These are phyloP conservation scores for Periconia sp. DNA, from an alignment of 2,329 filamentous ascomycete genomes.

Conservation along the genomic window DNA sequence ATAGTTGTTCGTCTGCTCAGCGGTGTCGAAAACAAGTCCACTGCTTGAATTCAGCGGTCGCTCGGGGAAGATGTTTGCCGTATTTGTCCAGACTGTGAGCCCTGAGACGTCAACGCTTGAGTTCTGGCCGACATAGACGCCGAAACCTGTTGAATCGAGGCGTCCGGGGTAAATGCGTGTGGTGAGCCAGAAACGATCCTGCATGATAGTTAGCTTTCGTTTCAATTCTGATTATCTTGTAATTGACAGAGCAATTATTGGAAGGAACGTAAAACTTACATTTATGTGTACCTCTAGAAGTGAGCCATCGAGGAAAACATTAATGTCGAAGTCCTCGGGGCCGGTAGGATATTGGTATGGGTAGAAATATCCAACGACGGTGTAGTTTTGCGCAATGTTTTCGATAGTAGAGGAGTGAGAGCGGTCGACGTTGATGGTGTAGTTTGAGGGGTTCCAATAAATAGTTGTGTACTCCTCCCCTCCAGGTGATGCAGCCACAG, in stretches of 20 bases:
- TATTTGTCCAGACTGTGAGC: slow-evolving; percentile 44
- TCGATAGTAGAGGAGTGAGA: slow-evolving; percentile 45
- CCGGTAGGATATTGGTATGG: slow-evolving; percentile 46
- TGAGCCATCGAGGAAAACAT: slow-evolving; percentile 52
- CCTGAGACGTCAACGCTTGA: slow-evolving; percentile 36
- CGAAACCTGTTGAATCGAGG: slow-evolving; percentile 47
- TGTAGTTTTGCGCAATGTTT: slow-evolving; percentile 45
- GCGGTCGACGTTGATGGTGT: slow-evolving; percentile 51
- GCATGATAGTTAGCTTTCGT: slow-evolving; percentile 6
- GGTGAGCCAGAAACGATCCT: slow-evolving; percentile 43
- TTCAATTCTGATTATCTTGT: too few relatives aligned
- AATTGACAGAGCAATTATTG: not conserved
- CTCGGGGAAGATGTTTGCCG: slow-evolving; percentile 44
- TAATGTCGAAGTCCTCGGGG: slow-evolving; percentile 45
- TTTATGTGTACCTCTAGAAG: slow-evolving; percentile 52
- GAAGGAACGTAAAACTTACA: slow-evolving; percentile 15
- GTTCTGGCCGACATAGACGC: slow-evolving; percentile 45
- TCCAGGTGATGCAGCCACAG: slow-evolving; percentile 46
- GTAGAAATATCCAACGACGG: slow-evolving; percentile 50
- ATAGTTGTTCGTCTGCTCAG: slow-evolving; percentile 49
- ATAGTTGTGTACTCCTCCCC: slow-evolving; percentile 49
- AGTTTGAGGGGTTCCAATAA: slow-evolving; percentile 48
- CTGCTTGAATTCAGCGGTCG: slow-evolving; percentile 46
- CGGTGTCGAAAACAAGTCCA: slow-evolving; percentile 45
- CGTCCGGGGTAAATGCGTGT: slow-evolving; percentile 51